Percentiles rank a stretch among this genome's conserved stretches.
phyloP scores from a whole-genome alignment of 352 stramenopile genomes.

The Globisporangium parvum region DNA sequence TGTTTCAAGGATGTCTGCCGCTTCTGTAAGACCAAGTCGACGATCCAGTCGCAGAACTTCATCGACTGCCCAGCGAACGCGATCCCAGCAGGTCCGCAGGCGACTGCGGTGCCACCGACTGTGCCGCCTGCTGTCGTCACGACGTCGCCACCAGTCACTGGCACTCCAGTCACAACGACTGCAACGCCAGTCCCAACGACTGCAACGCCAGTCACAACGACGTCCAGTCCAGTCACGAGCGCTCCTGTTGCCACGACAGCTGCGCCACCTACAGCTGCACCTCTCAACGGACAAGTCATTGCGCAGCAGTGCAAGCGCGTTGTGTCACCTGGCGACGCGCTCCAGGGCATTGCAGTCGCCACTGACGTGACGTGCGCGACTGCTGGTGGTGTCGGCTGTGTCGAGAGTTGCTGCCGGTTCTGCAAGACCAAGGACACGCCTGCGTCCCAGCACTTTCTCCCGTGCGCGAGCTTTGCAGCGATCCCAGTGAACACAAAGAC shows the following conservation, averaged over 20 bases:
- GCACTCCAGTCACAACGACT: neutral
- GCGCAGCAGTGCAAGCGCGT: neutral
- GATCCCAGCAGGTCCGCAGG: neutral
- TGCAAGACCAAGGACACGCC: slow-evolving; percentile 11
- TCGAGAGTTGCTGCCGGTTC: slow-evolving; percentile 6
- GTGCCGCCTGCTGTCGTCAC: neutral
- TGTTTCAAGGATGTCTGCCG: slow-evolving; percentile 13
- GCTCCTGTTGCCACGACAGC: neutral
- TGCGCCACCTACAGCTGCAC: neutral
- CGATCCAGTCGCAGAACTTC: slow-evolving; percentile 9
- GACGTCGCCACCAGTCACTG: neutral
- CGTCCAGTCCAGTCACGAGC: neutral
- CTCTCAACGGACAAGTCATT: slow-evolving; percentile 1
- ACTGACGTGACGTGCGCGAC: slow-evolving; percentile 5
- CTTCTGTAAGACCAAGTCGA: slow-evolving; percentile 10
- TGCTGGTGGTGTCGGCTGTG: slow-evolving; percentile 1
- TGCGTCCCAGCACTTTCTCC: neutral
- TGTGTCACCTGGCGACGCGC: slow-evolving; percentile 2
- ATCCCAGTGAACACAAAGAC: slow-evolving; percentile 2
- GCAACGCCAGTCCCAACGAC: neutral
- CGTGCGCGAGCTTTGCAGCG: slow-evolving; percentile 5
- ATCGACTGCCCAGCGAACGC: slow-evolving; percentile 4
- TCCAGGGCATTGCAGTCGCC: slow-evolving; percentile 6
- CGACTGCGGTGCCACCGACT: neutral
- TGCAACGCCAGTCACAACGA: neutral